A percentile compares a stretch with the other conserved stretches of the same genome.
phyloP scores from a whole-genome alignment of 495 filamentous ascomycete species.

The Diplogelasinospora grovesii region DNA sequence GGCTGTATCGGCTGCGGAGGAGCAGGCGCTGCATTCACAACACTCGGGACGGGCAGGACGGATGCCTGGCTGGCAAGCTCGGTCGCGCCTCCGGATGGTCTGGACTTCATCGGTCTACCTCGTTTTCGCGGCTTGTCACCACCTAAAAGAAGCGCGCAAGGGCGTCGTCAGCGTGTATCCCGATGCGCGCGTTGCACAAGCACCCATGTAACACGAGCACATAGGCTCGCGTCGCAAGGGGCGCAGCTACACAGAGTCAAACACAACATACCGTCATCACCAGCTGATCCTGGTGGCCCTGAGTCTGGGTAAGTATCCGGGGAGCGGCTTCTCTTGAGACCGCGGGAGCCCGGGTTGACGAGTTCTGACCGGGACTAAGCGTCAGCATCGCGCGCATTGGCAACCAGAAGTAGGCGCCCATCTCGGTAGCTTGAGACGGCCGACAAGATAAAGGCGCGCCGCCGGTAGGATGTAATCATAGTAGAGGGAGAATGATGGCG shows the following conservation, averaged over 20 bases:
- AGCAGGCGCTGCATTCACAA: too few species aligned
- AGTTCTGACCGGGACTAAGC: conserved; percentile 28
- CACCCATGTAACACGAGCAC: conserved; percentile 25
- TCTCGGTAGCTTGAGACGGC: background rate
- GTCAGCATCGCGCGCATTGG: conserved; percentile 18
- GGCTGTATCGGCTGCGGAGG: conserved; percentile 44
- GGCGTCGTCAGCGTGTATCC: conserved; percentile 32
- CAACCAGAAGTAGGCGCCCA: conserved; percentile 2
- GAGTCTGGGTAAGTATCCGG: conserved; percentile 67
- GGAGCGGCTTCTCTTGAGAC: conserved; percentile 89
- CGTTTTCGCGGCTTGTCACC: conserved; percentile 72
- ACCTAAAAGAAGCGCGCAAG: conserved; percentile 30
- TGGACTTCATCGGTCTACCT: conserved; percentile 73
- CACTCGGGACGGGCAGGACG: conserved; percentile 41
- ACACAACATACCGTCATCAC: conserved; percentile 76
- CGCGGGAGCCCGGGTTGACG: conserved; percentile 48
- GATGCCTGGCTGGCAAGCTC: conserved; percentile 47
- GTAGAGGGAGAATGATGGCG: background rate
- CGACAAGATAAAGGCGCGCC: background rate
- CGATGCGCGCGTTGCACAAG: conserved; percentile 32
- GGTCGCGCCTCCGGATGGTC: conserved; percentile 38
- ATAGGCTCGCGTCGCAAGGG: conserved; percentile 11
- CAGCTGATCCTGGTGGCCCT: conserved; percentile 49
- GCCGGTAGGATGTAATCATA: background rate
- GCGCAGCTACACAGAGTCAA: conserved; percentile 33